Evolutionary conservation across 129 eudicot genomes (phyloP), one percentile per base, ranked within the genome.

Genomic region (Dittrichia graveolens): DNA sequence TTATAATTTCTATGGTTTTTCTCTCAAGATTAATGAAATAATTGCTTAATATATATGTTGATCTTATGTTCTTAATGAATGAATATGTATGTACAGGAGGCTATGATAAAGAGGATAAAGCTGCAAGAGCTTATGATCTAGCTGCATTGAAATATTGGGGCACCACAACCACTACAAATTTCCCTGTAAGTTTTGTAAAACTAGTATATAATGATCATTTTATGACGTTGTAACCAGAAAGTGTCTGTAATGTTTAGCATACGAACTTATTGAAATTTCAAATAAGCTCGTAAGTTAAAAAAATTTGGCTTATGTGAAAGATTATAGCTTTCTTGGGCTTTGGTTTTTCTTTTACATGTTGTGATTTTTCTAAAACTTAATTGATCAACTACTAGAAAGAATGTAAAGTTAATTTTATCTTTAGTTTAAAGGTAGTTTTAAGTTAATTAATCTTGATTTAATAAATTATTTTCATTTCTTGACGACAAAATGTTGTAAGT

Each of bases 91-190:
- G n/a, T n/a, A 4, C n/a, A 92, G 98, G 98, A 56, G 98, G 98
- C 42, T 93, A 89, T 72, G 98, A 93, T 71, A 93, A 89, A 78
- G 98, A 93, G 74, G 98, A 93, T 11, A 93, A 89, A 70, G 98
- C 98, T 7, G 98, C 96, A 39, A 76, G 98, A 80, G 88, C 98
- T 0, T 92, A 92, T 68, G 98, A 92, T 89, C 80, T 92, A 77
- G 98, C 98, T 8, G 98, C 98, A 39, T 61, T 92, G 60, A 92
- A 92, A 38, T 92, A 92, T 46, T 92, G 98, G 98, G 98, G 98
- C 39, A 81, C 90, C 5, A 81, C 95, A 7, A 93, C 98, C 24
- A 93, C 98, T 31, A 93, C 98, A 19, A 93, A 93, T 81, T 93
- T 93, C 11, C 96, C 95, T 0, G 98, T 93, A 68, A 78, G 90